Conservation (phyloP, 768 basidiomycete species). For the Imleria badia region DNA sequence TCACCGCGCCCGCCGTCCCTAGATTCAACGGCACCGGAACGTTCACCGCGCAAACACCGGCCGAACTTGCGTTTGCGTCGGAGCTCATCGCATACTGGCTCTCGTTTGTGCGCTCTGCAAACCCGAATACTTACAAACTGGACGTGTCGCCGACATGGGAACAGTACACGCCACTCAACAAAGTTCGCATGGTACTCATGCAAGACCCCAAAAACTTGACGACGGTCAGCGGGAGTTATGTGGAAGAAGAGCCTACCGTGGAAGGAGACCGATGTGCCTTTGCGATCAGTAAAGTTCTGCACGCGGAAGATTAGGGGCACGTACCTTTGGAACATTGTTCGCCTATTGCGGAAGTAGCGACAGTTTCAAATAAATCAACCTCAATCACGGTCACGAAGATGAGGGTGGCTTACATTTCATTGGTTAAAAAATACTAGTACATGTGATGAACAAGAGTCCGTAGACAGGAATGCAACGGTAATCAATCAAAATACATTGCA, state of each 20-base stretch:
- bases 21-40: constrained; percentile 54
- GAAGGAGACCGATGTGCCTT: constrained; percentile 42
- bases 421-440: not conserved
- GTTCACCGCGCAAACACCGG: constrained; percentile 45
- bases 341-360: not conserved
- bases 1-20: constrained; percentile 4
- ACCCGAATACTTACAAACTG: constrained; percentile 58
- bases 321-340: not conserved
- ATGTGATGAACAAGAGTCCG: not conserved
- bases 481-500: not conserved
- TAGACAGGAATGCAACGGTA: not conserved
- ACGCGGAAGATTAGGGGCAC: constrained; percentile 36
- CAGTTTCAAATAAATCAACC: not conserved
- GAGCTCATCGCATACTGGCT: constrained; percentile 68
- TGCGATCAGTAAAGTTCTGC: constrained; percentile 32
- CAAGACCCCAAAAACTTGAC: constrained; percentile 33
- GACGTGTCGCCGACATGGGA: constrained; percentile 52
- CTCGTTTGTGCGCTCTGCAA: constrained; percentile 56
- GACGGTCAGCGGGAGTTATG: constrained; percentile 39
- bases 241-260: constrained; percentile 38
- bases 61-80: constrained; percentile 50
- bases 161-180: constrained; percentile 31
- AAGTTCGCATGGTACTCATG: constrained; percentile 46
- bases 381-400: not conserved
- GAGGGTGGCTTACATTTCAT: not conserved